Conservation (phyloP, 495 filamentous ascomycete genomes). For the Neurospora sp. region DNA sequence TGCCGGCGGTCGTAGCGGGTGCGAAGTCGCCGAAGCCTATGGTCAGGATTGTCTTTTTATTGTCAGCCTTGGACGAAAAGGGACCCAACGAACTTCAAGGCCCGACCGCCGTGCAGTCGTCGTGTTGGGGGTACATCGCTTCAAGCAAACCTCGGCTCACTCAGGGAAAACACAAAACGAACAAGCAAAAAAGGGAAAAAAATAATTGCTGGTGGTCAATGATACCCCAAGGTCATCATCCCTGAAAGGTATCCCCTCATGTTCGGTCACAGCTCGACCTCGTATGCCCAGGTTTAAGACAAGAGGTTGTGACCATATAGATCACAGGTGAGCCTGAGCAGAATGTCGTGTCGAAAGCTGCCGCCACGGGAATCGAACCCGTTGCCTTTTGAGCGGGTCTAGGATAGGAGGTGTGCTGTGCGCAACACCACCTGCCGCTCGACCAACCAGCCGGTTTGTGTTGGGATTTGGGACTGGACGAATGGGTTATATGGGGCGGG, state of each 20-base stretch:
- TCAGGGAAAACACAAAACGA: neutral
- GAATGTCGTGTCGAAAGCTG: neutral
- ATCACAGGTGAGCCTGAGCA: neutral
- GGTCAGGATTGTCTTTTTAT: conserved; percentile 41
- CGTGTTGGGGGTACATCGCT: no score
- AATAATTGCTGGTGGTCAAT: neutral
- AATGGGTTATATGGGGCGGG: neutral
- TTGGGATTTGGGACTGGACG: neutral
- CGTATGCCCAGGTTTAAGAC: neutral
- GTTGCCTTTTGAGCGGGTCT: neutral
- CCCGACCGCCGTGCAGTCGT: no score
- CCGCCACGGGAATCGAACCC: neutral
- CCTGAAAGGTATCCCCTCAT: neutral
- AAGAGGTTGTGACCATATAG: neutral
- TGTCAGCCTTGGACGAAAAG: neutral
- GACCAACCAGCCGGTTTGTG: neutral
- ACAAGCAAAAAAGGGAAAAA: neutral
- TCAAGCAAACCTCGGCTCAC: no score
- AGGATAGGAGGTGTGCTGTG: neutral
- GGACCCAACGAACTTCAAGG: no score
- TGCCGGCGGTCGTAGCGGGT: conserved; percentile 34
- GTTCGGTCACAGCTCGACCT: neutral
- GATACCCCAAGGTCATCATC: neutral
- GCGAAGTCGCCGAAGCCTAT: conserved; percentile 59
- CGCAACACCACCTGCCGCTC: neutral